phyloP scores from a whole-genome alignment of 2,329 filamentous ascomycete species.

The Phialemoniopsis sp. region DNA sequence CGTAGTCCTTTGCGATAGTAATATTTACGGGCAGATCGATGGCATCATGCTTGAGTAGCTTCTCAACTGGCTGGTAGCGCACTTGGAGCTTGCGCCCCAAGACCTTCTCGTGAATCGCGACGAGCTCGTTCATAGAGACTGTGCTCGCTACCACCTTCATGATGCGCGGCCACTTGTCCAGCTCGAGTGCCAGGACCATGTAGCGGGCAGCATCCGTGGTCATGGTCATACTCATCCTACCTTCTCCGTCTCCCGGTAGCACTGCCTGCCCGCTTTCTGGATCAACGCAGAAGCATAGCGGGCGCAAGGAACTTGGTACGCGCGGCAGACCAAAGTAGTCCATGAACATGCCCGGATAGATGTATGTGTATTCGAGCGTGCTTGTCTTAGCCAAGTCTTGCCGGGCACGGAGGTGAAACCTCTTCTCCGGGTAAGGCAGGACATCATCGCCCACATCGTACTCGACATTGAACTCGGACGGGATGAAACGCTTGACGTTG shows the following conservation, averaged over 20 bases:
- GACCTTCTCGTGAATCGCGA: slow-evolving; percentile 23
- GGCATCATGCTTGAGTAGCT: slow-evolving; percentile 13
- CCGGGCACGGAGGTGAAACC: slow-evolving; percentile 18
- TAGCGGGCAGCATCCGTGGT: slow-evolving; percentile 24
- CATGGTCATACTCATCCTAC: slow-evolving; percentile 22
- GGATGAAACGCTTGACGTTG: slow-evolving; percentile 26
- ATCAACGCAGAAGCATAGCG: slow-evolving; percentile 23
- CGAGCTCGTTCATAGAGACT: slow-evolving; percentile 21
- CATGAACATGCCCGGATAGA: slow-evolving; percentile 30
- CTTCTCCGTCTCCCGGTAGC: slow-evolving; percentile 22
- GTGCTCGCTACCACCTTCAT: slow-evolving; percentile 19
- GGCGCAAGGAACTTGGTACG: slow-evolving; percentile 16
- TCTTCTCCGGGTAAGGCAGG: slow-evolving; percentile 26
- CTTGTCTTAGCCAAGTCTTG: slow-evolving; percentile 21
- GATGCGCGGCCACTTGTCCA: slow-evolving; percentile 21
- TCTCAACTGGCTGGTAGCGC: slow-evolving; percentile 17
- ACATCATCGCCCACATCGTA: slow-evolving; percentile 25
- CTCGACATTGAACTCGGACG: slow-evolving; percentile 31
- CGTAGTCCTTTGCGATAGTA: slow-evolving; percentile 14
- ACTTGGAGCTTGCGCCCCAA: slow-evolving; percentile 18
- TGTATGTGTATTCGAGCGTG: slow-evolving; percentile 24
- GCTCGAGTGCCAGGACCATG: slow-evolving; percentile 19
- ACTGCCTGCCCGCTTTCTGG: slow-evolving; percentile 16
- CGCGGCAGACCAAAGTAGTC: slow-evolving; percentile 26
- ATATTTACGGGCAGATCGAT: slow-evolving; percentile 19